Evolutionary conservation across 148 eudicot genomes (phyloP), one percentile per base, ranked within the genome.

Genomic region (Camellia japonica): DNA sequence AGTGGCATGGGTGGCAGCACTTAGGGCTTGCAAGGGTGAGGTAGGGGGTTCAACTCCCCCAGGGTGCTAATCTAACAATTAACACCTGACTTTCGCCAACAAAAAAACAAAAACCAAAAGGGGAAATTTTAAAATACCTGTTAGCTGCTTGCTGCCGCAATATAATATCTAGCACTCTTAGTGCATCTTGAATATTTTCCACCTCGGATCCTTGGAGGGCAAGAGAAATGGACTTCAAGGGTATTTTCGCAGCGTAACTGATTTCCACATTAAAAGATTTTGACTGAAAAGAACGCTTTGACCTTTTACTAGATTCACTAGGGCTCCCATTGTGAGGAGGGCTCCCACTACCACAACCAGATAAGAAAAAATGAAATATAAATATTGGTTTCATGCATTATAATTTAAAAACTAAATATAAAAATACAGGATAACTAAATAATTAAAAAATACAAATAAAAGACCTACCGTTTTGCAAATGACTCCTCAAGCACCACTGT

Each of bases 151-250:
- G 92, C 76, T 94, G 92, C 78, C 95, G 84, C 84, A 94, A 41
- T 65, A 90, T 79, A 59, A 81, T 87, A 75, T 94, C 93, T n/a
- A 94, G 93, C 62, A 93, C 93, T 86, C 94, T 86, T 51, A 93
- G 79, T 41, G 92, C 87, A 71, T 89, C 92, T 74, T 79, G 93
- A 54, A 69, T 73, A 56, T 83, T 86, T 77, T 85, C 87, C 0
- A 82, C 60, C 51, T 84, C 82, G 16, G 82, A 75, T 71, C 90
- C 93, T 82, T 86, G 84, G 67, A 87, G 81, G 54, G 82, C 84
- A 47, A 74, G 76, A 70, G 88, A 51, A 69, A 87, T 60, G 14
- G 93, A 81, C 49, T 74, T 84, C 80, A 94, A 66, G 9, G 93
- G 87, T 67, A 94, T 72, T 82, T 88, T 73, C 2, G 87, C 56